phyloP scores from a whole-genome alignment of 2,329 filamentous ascomycete genomes.

The Phaeosphaeria sp. region DNA sequence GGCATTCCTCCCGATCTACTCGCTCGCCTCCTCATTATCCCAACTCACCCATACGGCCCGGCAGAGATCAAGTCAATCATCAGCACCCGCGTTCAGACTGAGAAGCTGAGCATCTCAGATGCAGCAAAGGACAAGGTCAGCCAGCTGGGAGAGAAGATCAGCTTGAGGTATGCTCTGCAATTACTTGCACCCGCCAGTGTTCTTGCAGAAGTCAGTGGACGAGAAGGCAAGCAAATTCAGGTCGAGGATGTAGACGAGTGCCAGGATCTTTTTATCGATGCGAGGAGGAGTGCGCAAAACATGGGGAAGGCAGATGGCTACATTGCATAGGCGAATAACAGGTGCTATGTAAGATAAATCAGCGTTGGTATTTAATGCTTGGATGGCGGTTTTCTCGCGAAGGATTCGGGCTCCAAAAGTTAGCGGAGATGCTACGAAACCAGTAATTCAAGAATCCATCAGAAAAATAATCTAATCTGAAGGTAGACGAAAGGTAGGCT shows the following conservation, averaged over 20 bases:
- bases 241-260: conserved; percentile 64
- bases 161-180: conserved; percentile 90
- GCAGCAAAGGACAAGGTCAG: conserved; percentile 86
- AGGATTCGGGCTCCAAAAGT: conserved; percentile 10
- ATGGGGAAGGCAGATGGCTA: conserved; percentile 38
- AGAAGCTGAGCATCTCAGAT: conserved; percentile 79
- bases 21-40: conserved; percentile 91
- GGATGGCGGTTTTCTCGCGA: conserved; percentile 8
- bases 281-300: conserved; percentile 53
- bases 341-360: conserved; percentile 16
- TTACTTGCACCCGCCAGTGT: conserved; percentile 89
- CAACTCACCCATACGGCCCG: conserved; percentile 85
- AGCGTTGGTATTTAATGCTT: conserved; percentile 16
- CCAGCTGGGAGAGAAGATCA: conserved; percentile 85
- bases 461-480: neutral
- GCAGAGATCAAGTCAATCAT: conserved; percentile 95
- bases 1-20: conserved; percentile 94
- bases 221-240: conserved; percentile 55
- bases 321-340: conserved; percentile 32
- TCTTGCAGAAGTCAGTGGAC: conserved; percentile 73
- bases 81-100: conserved; percentile 79
- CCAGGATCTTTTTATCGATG: conserved; percentile 56
- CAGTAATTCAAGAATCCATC: conserved; percentile 5
- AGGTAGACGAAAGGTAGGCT: neutral
- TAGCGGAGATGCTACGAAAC: conserved; percentile 4